These are phyloP conservation scores for Drechslera avenae DNA, from an alignment of 2,329 filamentous ascomycete genomes.

Conservation along the genomic window DNA sequence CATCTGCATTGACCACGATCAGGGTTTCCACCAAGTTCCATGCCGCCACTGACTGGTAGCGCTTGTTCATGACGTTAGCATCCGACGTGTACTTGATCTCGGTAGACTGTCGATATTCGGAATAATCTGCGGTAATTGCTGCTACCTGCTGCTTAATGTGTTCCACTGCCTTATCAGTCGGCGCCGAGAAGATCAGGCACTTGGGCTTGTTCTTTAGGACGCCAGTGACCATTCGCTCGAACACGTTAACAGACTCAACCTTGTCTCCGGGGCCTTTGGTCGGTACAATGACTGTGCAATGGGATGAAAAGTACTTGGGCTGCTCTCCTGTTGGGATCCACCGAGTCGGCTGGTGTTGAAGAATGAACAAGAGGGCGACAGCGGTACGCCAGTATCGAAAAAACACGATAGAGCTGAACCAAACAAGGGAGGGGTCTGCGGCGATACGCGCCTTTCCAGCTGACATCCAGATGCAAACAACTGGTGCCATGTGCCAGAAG, in stretches of 20 bases:
- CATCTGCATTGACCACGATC: slow-evolving; percentile 24
- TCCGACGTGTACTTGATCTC: slow-evolving; percentile 11
- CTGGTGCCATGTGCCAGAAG: not conserved
- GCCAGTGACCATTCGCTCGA: slow-evolving; percentile 11
- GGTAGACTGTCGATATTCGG: not conserved
- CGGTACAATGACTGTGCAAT: slow-evolving; percentile 30
- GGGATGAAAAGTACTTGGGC: not conserved
- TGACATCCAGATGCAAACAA: too few relatives aligned
- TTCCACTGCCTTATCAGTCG: slow-evolving; percentile 4
- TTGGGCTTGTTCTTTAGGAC: slow-evolving; percentile 23
- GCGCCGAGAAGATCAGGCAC: slow-evolving; percentile 25
- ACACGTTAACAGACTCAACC: not conserved
- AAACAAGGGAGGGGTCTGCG: too few relatives aligned
- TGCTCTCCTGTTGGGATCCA: too few relatives aligned
- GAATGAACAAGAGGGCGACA: too few relatives aligned
- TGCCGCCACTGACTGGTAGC: slow-evolving; percentile 20
- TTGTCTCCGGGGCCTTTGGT: slow-evolving; percentile 24
- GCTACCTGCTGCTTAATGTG: not conserved
- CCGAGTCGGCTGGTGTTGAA: too few relatives aligned
- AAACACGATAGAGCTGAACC: too few relatives aligned
- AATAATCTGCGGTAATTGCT: too few relatives aligned
- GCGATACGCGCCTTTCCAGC: too few relatives aligned
- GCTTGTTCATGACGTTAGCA: slow-evolving; percentile 26
- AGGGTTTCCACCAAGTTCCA: slow-evolving; percentile 12
- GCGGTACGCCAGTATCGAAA: too few relatives aligned